These are phyloP conservation scores for Mucor saturninus DNA, from an alignment of 371 early-diverging fungal genomes.

Conservation along the genomic window DNA sequence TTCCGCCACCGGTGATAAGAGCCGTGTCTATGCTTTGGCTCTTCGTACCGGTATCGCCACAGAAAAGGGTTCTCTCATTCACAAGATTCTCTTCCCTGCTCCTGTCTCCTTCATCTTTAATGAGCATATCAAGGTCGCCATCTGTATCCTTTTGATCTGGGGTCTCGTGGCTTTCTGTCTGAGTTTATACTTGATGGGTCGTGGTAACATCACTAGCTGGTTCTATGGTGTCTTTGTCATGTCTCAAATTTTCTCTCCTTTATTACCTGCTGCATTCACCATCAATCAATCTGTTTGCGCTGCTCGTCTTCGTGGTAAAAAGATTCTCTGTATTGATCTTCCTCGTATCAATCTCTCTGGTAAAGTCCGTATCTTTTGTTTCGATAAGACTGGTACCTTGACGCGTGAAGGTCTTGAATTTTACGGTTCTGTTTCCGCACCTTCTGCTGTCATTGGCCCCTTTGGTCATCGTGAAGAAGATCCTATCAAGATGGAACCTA, in stretches of 20 bases:
- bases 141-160: slow-evolving; percentile 63
- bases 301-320: slow-evolving; percentile 61
- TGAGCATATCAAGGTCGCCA: slow-evolving; percentile 74
- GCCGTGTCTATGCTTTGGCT: slow-evolving; percentile 57
- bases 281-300: slow-evolving; percentile 75
- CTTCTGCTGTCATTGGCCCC: slow-evolving; percentile 8
- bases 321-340: slow-evolving; percentile 74
- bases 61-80: slow-evolving; percentile 76
- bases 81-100: slow-evolving; percentile 74
- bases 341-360: slow-evolving; percentile 86
- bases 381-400: slow-evolving; percentile 88
- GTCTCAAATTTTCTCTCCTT: slow-evolving; percentile 68
- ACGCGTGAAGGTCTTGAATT: slow-evolving; percentile 81
- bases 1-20: slow-evolving; percentile 5
- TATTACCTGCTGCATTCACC: slow-evolving; percentile 75
- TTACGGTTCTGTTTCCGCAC: slow-evolving; percentile 35
- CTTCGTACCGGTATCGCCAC: slow-evolving; percentile 80
- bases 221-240: slow-evolving; percentile 60
- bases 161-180: slow-evolving; percentile 61
- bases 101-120: slow-evolving; percentile 71
- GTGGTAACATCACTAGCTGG: slow-evolving; percentile 37
- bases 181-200: slow-evolving; percentile 36
- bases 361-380: slow-evolving; percentile 85
- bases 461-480: slow-evolving; percentile 36
- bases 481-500: slow-evolving; percentile 49